A percentile compares a stretch with the other conserved stretches of the same genome.
phyloP scores from a whole-genome alignment of 2,329 filamentous ascomycete genomes.

The Neonectria sp. region DNA sequence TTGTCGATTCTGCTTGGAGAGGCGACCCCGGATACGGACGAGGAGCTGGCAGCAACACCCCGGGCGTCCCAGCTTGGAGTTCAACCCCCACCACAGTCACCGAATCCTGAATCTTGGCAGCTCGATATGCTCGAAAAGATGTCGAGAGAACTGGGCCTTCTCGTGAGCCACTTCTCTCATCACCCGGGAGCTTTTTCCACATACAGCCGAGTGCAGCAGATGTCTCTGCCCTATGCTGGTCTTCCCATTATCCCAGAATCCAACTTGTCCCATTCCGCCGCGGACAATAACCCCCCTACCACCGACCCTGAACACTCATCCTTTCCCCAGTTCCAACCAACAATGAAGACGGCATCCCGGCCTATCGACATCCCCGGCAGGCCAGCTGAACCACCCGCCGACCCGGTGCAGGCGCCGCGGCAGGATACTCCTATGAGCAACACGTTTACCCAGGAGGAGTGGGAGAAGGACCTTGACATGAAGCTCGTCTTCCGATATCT shows the following conservation, averaged over 20 bases:
- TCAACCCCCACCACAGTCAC: constrained; percentile 47
- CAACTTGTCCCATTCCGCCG: constrained; percentile 50
- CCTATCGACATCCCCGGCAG: constrained; percentile 56
- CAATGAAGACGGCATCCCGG: constrained; percentile 56
- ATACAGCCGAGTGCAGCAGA: constrained; percentile 77
- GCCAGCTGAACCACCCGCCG: constrained; percentile 39
- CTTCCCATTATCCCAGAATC: constrained; percentile 76
- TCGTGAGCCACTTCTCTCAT: constrained; percentile 84
- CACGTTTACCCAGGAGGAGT: constrained; percentile 81
- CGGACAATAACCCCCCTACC: constrained; percentile 42
- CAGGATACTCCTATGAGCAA: constrained; percentile 47
- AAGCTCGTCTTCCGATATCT: constrained; percentile 93
- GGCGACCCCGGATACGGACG: constrained; percentile 70
- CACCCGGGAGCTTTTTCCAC: constrained; percentile 92
- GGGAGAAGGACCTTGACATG: constrained; percentile 93
- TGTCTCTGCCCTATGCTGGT: constrained; percentile 82
- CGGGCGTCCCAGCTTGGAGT: constrained; percentile 57
- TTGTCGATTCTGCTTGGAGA: constrained; percentile 92
- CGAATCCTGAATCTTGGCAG: constrained; percentile 74
- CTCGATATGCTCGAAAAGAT: constrained; percentile 85
- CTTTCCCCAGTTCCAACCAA: constrained; percentile 63
- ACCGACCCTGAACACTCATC: constrained; percentile 39
- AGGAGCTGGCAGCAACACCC: constrained; percentile 64
- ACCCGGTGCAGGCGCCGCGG: constrained; percentile 38
- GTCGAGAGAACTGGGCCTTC: constrained; percentile 86